Evolutionary conservation across 495 filamentous ascomycete genomes (phyloP).

Genomic region (Platismatia glauca): DNA sequence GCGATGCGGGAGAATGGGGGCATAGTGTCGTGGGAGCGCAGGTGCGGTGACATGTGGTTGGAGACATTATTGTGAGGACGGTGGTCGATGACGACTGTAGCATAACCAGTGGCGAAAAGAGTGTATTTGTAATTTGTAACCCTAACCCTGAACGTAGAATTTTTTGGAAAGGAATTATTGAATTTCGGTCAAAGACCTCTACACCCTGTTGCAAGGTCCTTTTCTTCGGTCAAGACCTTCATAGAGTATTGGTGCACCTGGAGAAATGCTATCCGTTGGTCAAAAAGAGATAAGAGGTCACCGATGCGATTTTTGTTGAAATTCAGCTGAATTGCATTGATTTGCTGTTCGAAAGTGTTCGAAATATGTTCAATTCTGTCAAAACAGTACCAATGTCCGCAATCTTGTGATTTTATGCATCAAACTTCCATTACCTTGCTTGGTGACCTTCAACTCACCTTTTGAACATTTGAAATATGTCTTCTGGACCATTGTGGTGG

Average conservation of each 20-base stretch:
- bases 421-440: no score
- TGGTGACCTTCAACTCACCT: background rate
- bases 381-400: background rate
- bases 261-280: background rate
- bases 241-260: background rate
- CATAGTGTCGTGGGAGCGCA: background rate
- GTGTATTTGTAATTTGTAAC: background rate
- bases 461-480: no score
- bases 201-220: background rate
- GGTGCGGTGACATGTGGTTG: background rate
- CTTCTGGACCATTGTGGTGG: background rate
- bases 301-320: background rate
- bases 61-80: background rate
- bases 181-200: background rate
- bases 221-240: background rate
- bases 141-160: slow-evolving; percentile 3
- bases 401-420: background rate
- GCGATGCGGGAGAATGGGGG: slow-evolving; percentile 14
- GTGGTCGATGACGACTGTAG: background rate
- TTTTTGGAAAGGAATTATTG: background rate
- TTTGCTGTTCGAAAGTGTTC: background rate
- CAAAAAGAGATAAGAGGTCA: background rate
- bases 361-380: background rate
- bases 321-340: rapidly evolving
- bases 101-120: background rate